Percentiles rank a stretch among this genome's conserved stretches.
Evolutionary conservation across 192 early-diverging fungal species (phyloP).

Genomic region (Jimgerdemannia flammicorona): DNA sequence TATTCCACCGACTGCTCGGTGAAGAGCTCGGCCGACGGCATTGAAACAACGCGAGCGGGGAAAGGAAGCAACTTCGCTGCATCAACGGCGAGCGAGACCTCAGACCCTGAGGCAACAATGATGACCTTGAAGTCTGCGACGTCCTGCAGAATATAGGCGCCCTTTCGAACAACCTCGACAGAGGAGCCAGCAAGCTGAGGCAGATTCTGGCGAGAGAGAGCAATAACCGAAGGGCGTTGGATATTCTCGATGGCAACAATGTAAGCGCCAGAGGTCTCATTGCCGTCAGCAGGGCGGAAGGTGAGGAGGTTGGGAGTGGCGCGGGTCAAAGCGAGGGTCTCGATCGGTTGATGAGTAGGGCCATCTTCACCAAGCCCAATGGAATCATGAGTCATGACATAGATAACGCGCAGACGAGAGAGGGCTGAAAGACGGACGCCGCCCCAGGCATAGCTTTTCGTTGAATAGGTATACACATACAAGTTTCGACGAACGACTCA

Average conservation of each 20-base stretch:
- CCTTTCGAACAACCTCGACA: conserved; percentile 76
- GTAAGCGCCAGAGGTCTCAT: conserved; percentile 91
- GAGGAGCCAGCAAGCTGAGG: conserved; percentile 87
- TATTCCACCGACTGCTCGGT: conserved; percentile 82
- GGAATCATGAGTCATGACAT: conserved; percentile 99
- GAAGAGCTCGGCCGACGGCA: conserved; percentile 91
- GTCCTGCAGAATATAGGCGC: conserved; percentile 81
- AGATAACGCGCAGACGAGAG: conserved; percentile 85
- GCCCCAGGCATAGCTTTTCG: conserved; percentile 62
- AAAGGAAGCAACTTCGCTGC: conserved; percentile 54
- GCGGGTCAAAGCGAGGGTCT: conserved; percentile 85
- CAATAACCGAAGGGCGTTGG: conserved; percentile 75
- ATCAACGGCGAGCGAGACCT: conserved; percentile 85
- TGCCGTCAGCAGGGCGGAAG: conserved; percentile 93
- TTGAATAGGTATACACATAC: too few relatives aligned
- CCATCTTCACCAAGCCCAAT: conserved; percentile 99
- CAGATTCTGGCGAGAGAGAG: conserved; percentile 91
- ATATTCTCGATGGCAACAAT: conserved; percentile 69
- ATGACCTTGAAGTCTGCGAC: conserved; percentile 58
- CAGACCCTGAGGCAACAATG: conserved; percentile 88
- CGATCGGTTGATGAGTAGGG: conserved; percentile 98
- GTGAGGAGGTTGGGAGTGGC: conserved; percentile 87
- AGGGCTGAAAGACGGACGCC: conserved; percentile 88
- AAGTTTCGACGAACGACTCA: too few relatives aligned
- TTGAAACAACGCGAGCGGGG: conserved; percentile 80